Conservation (phyloP, 1,139 yeast genomes). For the Pneumocystis wakefieldiae region DNA sequence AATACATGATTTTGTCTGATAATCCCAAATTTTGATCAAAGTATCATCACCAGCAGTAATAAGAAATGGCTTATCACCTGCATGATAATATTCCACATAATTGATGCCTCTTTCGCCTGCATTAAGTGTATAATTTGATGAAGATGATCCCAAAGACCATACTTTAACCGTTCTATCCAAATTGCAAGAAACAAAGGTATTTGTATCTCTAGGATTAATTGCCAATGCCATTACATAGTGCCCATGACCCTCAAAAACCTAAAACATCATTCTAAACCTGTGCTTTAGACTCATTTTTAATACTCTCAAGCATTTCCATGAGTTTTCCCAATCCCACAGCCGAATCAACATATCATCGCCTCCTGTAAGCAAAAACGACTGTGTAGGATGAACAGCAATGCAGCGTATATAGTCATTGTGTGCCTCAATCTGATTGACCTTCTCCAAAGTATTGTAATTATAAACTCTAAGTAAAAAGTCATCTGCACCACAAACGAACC, state of each 20-base stretch:
- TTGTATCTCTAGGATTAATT: slow-evolving; percentile 93
- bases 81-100: slow-evolving; percentile 91
- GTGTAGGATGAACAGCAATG: slow-evolving; percentile 85
- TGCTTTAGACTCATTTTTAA: not conserved
- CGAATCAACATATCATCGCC: slow-evolving; percentile 85
- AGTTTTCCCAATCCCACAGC: slow-evolving; percentile 94
- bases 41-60: slow-evolving; percentile 88
- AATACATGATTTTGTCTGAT: slow-evolving; percentile 89
- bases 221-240: slow-evolving; percentile 91
- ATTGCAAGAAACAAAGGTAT: slow-evolving; percentile 93
- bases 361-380: slow-evolving; percentile 75
- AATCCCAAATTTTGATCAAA: slow-evolving; percentile 88
- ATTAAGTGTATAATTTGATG: slow-evolving; percentile 77
- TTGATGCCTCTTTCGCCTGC: slow-evolving; percentile 95
- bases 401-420: slow-evolving; percentile 94
- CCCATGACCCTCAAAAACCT: slow-evolving; percentile 72
- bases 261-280: not conserved
- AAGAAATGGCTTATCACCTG: slow-evolving; percentile 89
- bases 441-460: slow-evolving; percentile 91
- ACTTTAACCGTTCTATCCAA: slow-evolving; percentile 91
- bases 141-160: slow-evolving; percentile 85
- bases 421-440: slow-evolving; percentile 87
- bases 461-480: slow-evolving; percentile 87
- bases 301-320: slow-evolving; percentile 78
- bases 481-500: slow-evolving; percentile 94